Base-by-base conservation (phyloP, 768 basidiomycete genomes). In the Calocybe indica region DNA sequence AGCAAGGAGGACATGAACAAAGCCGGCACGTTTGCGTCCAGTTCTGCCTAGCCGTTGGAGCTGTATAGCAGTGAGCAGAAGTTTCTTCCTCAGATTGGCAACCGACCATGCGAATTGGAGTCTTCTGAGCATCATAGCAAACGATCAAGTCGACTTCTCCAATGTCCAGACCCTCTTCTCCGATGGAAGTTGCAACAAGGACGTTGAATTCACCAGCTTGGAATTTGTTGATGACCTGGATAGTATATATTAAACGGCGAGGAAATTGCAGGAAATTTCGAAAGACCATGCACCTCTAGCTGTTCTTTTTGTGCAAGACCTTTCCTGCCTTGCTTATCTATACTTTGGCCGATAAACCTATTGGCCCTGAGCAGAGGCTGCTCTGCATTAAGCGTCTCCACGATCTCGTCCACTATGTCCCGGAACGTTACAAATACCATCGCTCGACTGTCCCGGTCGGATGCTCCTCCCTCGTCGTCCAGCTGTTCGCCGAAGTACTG, bases 81-180 rank as follows among this genome's bases (percentile, higher is more conserved):
- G 2, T 39, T 2, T 34, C n/a, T 41, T 39, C 49, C 36, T 37
- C 3, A 36, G 31, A 33, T 31, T 31, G 33, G 39, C 33, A 15
- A 53, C 82, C 44, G 63, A 95, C 95, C 88, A 96, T 92, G 48
- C 94, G 90, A 52, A 97, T 93, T 1, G 94, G 88, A 0, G 91
- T 91, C 70, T 95, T 96, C 58, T 94, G 91, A 22, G 93, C 85
- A 55, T 99, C 96, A 62, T 98, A 99, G 58, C 94, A 97, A 41
- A 97, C 72, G 47, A 97, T 95, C 59, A 93, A 73, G 62, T 99
- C 96, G 11, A 99, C 85, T 62, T 96, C 94, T 31, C 96, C 96
- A 47, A 99, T 99, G 63, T 99, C 96, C 12, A 99, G 74, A 48
- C 96, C 96, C 65, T 99, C 96, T 67, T 99, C 96, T 14, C 96